Evolutionary conservation across 768 basidiomycete species (phyloP).

Genomic region (Rhizopogon rudus): DNA sequence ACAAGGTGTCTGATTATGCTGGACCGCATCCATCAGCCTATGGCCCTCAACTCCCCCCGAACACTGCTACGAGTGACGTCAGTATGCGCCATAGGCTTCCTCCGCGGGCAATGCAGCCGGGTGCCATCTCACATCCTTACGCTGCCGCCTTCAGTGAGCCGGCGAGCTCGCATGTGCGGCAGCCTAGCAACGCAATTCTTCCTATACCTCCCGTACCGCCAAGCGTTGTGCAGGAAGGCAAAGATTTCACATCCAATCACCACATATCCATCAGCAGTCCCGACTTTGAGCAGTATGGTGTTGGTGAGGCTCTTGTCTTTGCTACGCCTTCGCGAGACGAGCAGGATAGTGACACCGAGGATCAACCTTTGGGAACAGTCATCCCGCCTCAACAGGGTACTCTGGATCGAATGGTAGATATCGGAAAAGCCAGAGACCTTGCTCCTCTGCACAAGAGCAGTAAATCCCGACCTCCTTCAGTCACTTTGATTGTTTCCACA

Average conservation of each 20-base stretch:
- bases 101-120: slow-evolving; percentile 20
- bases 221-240: background rate
- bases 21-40: slow-evolving; percentile 36
- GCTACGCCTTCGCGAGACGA: slow-evolving; percentile 19
- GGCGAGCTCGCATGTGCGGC: slow-evolving; percentile 51
- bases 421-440: background rate
- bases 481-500: background rate
- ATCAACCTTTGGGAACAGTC: slow-evolving; percentile 19
- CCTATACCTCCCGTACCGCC: background rate
- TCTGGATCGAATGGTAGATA: slow-evolving; percentile 2
- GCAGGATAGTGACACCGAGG: slow-evolving; percentile 40
- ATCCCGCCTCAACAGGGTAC: slow-evolving; percentile 10
- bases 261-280: slow-evolving; percentile 23
- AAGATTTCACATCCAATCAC: slow-evolving; percentile 23
- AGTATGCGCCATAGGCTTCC: slow-evolving; percentile 33
- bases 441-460: no score
- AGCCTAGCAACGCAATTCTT: background rate
- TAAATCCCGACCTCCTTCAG: background rate
- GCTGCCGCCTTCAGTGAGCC: slow-evolving; percentile 33
- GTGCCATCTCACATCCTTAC: slow-evolving; percentile 43
- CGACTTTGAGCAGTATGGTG: slow-evolving; percentile 46
- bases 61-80: slow-evolving; percentile 20
- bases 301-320: slow-evolving; percentile 60
- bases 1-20: slow-evolving; percentile 30
- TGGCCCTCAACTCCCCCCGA: slow-evolving; percentile 14